Percentiles rank a stretch among this genome's conserved stretches.
Evolutionary conservation across 345 rosid genomes (phyloP).

Genomic region (Euphorbia tirucalli): DNA sequence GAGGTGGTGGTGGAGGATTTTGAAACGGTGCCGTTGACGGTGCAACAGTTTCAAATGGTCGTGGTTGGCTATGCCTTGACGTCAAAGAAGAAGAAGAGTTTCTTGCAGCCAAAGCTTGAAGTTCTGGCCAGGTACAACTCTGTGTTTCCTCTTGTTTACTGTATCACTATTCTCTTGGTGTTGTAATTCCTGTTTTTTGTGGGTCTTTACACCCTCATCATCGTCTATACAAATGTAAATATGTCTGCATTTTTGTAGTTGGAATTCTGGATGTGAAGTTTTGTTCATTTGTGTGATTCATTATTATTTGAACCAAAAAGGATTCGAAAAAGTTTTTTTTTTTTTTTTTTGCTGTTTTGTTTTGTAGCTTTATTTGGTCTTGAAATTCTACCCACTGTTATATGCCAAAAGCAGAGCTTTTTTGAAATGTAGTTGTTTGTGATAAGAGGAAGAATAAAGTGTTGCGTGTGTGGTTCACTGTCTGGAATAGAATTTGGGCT

Average conservation of each 20-base stretch:
- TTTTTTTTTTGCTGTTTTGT: neutral
- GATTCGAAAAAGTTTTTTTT: neutral
- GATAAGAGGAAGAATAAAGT: neutral
- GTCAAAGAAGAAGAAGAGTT: slow-evolving; percentile 84
- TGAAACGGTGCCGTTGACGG: slow-evolving; percentile 13
- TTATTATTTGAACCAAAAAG: neutral
- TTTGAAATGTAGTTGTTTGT: slow-evolving; percentile 14
- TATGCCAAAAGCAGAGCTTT: slow-evolving; percentile 19
- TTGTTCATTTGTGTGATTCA: neutral
- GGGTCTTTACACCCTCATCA: too few species aligned
- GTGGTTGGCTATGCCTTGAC: slow-evolving; percentile 88
- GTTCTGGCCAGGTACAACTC: slow-evolving; percentile 54
- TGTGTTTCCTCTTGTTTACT: neutral
- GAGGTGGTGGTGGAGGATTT: slow-evolving; percentile 27
- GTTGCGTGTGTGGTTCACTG: slow-evolving; percentile 18
- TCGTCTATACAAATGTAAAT: neutral
- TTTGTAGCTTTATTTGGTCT: neutral
- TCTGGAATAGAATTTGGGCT: slow-evolving; percentile 17
- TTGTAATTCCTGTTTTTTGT: too few species aligned
- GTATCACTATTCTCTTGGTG: neutral
- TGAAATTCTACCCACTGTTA: neutral
- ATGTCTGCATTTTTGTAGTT: neutral
- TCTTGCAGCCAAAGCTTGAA: slow-evolving; percentile 85
- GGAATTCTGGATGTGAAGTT: neutral
- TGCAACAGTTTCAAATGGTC: slow-evolving; percentile 39